Conservation (phyloP, 202 grass and related monocot genomes). For the Tripidium arundinaceum region DNA sequence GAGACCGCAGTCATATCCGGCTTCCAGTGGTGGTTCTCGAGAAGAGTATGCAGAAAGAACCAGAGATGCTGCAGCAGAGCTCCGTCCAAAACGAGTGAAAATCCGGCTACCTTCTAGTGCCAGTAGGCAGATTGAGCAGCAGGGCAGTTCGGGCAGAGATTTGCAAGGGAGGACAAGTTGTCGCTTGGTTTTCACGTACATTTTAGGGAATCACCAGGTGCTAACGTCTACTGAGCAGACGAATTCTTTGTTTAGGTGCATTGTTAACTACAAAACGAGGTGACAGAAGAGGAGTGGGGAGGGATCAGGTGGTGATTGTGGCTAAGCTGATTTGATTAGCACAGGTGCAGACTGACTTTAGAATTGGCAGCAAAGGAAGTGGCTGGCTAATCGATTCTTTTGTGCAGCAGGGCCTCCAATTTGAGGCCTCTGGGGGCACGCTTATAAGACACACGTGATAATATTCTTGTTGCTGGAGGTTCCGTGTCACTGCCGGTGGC, state of each 20-base stretch:
- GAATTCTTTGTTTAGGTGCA: constrained; percentile 44
- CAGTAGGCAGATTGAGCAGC: constrained; percentile 26
- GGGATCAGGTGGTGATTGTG: background rate
- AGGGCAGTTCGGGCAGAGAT: constrained; percentile 35
- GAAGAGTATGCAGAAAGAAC: background rate
- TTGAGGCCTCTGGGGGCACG: constrained; percentile 46
- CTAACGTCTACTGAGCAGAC: constrained; percentile 42
- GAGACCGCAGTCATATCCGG: constrained; percentile 20
- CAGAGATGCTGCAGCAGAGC: constrained; percentile 38
- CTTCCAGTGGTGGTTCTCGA: constrained; percentile 24
- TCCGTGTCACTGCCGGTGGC: constrained; percentile 28
- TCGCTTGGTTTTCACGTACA: constrained; percentile 19
- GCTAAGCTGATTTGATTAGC: constrained; percentile 37
- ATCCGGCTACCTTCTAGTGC: constrained; percentile 42
- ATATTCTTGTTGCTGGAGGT: constrained; percentile 36
- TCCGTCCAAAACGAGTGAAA: constrained; percentile 56
- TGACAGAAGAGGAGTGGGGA: background rate
- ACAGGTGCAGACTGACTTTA: constrained; percentile 45
- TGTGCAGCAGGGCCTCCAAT: constrained; percentile 59
- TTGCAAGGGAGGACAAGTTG: constrained; percentile 34
- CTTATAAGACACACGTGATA: constrained; percentile 28
- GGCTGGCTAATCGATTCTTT: constrained; percentile 63
- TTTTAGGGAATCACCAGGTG: constrained; percentile 36
- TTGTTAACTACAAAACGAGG: constrained; percentile 46
- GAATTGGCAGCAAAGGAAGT: constrained; percentile 23